Evolutionary conservation across 2,329 filamentous ascomycete species (phyloP), one percentile per base, ranked within the genome.

Genomic region (Chalara sp.): DNA sequence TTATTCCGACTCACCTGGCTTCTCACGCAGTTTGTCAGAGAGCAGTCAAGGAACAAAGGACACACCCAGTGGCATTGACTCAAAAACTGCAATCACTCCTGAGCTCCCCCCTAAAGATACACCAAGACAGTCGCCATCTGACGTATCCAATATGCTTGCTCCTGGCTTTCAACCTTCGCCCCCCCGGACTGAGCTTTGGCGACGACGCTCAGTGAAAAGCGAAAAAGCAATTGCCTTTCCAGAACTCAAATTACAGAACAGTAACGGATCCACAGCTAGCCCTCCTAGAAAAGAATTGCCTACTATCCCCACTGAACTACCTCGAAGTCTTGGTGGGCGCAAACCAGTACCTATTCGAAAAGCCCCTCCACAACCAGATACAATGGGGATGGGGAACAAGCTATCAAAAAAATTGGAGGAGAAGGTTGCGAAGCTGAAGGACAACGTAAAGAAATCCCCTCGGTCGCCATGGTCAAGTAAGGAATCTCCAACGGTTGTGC

Each of bases 261-360:
- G 58, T 50, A 65, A 66, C 58, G 63, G 64, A 10, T 63, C 62
- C 30, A 65, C 64, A 2, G 59, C 51, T 39, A 52, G 33, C 60
- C 51, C 52, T 30, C 53, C 10, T 46, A 47, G 10, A 51, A 60
- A 33, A 56, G 55, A 35, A 35, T 48, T 60, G 32, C 56, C 58
- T 13, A 13, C 51, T 28, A 28, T 54, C 32, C 56, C 56, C 44
- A 50, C 50, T 39, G 46, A 52, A 32, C 45, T 57, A 7, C 59
- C 58, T 28, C 54, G 53, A 48, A 57, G 55, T 41, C 45, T 47
- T 29, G 47, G 52, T 41, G 55, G 50, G 29, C 56, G 59, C 40
- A 63, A 59, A 49, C 62, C 58, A 28, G 54, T 65, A 33, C 60
- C 62, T 32, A 41, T 50, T 45, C 59, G 61, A 32, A 55, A 60